Base-by-base conservation (phyloP, 306 rosid species). In the Malus orientalis region DNA sequence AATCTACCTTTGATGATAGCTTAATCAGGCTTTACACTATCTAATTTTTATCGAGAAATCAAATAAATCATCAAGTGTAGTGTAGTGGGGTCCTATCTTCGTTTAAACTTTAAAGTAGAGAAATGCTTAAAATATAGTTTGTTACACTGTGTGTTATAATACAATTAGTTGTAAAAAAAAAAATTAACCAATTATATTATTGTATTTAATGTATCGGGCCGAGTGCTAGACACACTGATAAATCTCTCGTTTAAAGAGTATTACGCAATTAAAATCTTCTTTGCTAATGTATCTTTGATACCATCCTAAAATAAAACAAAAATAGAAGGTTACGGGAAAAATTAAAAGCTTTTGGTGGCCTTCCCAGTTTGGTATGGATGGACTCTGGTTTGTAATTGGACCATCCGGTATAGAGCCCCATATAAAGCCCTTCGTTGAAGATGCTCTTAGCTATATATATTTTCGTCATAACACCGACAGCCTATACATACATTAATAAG, bases 111-210 rank as follows among this genome's bases (percentile, higher is more conserved):
- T 36, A 36, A 36, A 36, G 40, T 36, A 1, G 40, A 36, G 40
- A 7, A 36, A 7, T 36, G 9, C 0, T 38, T 0, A 38, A 38
- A 38, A 38, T 2, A 38, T 0, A 0, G 0, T 1, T 0, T 36
- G 2, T 33, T 33, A 33, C 5, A 1, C 0, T 7, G 42, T 38
- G 10, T 38, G 10, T 38, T 2, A 36, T 36, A 36, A 36, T 36
- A 36, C 40, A 36, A 6, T 36, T 6, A 36, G 2, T 36, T 36
- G 0, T 6, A 36, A 6, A 36, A 36, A 5, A 33, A 33, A 33
- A 36, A 36, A 32, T 30, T 29, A 38, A 38, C 0, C 0, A 38
- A 38, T 38, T 38, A 2, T 38, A 38, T 38, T 38, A 38, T 38
- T 38, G 2, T 2, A 38, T 38, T 38, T 38, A 38, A 38, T 38